Conservation (phyloP, 306 rosid species). For the Lathyrus oleraceus region DNA sequence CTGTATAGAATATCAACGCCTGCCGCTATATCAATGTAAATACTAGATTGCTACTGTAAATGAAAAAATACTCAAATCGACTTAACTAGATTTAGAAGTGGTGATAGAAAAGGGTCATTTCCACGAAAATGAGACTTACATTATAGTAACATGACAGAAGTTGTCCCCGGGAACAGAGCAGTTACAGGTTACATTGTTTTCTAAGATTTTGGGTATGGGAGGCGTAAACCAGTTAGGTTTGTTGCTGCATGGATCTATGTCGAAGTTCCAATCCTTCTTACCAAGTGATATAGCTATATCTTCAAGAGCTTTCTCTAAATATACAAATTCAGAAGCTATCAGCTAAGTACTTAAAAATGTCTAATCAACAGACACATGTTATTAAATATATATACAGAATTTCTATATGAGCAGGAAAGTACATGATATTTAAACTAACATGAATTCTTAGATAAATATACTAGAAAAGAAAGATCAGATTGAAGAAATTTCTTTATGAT, state of each 20-base stretch:
- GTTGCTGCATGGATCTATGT: conserved; percentile 44
- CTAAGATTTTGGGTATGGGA: neutral
- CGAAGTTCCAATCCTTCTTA: neutral
- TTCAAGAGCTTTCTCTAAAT: neutral
- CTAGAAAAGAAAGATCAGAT: neutral
- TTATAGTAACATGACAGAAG: neutral
- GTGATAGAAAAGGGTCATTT: neutral
- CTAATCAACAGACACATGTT: too few species aligned
- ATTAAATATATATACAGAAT: neutral
- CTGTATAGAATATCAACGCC: too few species aligned
- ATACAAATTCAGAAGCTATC: neutral
- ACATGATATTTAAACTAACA: neutral
- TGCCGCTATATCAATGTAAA: too few species aligned
- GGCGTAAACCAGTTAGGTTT: neutral
- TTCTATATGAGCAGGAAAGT: neutral
- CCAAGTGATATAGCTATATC: neutral
- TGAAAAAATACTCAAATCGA: too few species aligned
- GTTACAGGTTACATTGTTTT: conserved; percentile 1
- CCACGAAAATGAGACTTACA: neutral
- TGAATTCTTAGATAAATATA: neutral
- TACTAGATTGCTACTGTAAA: too few species aligned
- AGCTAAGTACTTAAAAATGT: too few species aligned
- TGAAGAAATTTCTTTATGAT: neutral
- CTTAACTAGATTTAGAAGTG: too few species aligned
- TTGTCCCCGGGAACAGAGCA: neutral